phyloP scores from a whole-genome alignment of 2,329 filamentous ascomycete species.

The Penicillium griseofulvum region DNA sequence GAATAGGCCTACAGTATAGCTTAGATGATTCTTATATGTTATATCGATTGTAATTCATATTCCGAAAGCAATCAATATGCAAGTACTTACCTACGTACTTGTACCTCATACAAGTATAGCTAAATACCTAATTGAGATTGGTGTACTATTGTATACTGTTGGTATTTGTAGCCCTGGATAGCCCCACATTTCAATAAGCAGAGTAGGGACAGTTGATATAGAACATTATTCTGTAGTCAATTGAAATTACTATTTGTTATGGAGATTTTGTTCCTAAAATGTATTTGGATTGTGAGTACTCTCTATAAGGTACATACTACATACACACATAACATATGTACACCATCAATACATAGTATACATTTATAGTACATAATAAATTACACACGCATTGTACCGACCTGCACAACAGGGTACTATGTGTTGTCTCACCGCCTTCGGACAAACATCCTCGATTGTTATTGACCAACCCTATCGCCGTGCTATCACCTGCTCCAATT shows the following conservation, averaged over 20 bases:
- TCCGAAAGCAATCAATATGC: neutral
- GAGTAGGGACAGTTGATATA: neutral
- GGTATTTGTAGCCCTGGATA: neutral
- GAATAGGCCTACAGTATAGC: neutral
- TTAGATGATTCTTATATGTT: no score
- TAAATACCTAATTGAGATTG: neutral
- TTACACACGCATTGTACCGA: neutral
- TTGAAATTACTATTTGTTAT: no score
- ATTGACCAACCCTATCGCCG: conserved; percentile 10
- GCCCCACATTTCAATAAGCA: neutral
- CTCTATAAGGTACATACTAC: neutral
- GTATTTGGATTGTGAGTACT: neutral
- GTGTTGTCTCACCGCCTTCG: conserved; percentile 14
- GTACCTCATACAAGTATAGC: neutral
- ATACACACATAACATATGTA: no score
- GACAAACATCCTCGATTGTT: conserved; percentile 15
- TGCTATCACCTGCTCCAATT: conserved; percentile 8
- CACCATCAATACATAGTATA: no score
- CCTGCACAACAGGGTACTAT: neutral
- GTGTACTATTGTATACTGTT: neutral
- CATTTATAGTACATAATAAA: neutral
- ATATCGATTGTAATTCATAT: neutral
- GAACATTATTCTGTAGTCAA: neutral
- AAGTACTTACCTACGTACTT: neutral
- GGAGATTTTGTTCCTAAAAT: no score